Conservation (phyloP, 2,329 filamentous ascomycete species). For the Xylaria arbuscula region DNA sequence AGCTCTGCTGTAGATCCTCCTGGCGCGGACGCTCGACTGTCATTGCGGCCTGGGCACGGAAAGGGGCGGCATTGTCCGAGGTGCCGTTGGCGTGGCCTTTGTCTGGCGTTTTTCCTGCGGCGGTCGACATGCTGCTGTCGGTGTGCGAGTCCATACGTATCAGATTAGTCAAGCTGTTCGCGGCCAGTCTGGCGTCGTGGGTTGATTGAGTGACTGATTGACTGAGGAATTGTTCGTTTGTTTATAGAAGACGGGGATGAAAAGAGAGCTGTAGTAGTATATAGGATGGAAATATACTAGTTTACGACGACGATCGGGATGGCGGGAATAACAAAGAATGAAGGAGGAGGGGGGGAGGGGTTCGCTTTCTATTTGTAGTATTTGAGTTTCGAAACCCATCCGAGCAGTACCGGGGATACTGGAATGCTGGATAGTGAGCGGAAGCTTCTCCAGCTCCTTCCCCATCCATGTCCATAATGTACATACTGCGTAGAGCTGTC, state of each 20-base stretch:
- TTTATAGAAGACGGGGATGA: not conserved
- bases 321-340: slow-evolving; percentile 5
- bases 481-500: not conserved
- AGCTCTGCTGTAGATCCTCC: slow-evolving; percentile 86
- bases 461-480: not conserved
- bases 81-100: slow-evolving; percentile 28
- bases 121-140: slow-evolving; percentile 29
- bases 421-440: not conserved
- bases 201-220: not conserved
- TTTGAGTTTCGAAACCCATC: slow-evolving; percentile 21
- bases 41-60: slow-evolving; percentile 67
- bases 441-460: not conserved
- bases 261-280: not conserved
- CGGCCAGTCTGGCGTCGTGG: slow-evolving; percentile 25
- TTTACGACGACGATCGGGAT: not conserved
- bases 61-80: slow-evolving; percentile 50
- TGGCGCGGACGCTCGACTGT: slow-evolving; percentile 81
- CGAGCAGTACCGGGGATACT: not conserved
- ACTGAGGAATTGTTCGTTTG: not conserved
- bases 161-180: slow-evolving; percentile 26
- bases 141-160: slow-evolving; percentile 38
- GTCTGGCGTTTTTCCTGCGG: slow-evolving; percentile 31
- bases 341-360: slow-evolving; percentile 1
- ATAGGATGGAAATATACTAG: not conserved
- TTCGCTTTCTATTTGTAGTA: slow-evolving; percentile 26